Conservation (phyloP, 2,329 filamentous ascomycete species). For the Fusarium verticillioides region DNA sequence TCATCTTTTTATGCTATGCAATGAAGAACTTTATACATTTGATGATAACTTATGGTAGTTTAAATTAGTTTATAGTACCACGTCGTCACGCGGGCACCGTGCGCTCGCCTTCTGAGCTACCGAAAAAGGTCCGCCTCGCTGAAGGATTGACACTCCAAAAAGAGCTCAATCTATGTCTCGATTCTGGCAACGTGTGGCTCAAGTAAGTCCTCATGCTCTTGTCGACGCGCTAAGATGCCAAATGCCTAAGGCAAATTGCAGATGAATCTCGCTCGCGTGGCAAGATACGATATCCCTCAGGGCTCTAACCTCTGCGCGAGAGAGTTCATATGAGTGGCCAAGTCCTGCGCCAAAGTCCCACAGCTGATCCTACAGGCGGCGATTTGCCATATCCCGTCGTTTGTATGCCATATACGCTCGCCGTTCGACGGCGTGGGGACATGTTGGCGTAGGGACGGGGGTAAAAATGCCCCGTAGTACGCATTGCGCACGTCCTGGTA, state of each 20-base stretch:
- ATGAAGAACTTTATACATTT: not conserved
- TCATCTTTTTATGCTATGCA: fast-evolving
- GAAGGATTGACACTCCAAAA: too few species aligned
- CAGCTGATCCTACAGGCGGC: too few species aligned
- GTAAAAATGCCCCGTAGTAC: fast-evolving
- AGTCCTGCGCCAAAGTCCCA: not conserved
- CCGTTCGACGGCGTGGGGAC: not conserved
- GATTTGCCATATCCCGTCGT: not conserved
- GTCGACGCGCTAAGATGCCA: too few species aligned
- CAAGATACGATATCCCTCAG: not conserved
- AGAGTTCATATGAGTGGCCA: not conserved
- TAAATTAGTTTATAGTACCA: not conserved
- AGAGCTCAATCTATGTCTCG: too few species aligned
- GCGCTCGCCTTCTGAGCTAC: fast-evolving
- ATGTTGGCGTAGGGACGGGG: not conserved
- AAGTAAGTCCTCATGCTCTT: too few species aligned
- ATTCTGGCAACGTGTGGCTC: fast-evolving
- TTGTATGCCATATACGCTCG: not conserved
- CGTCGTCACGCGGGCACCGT: fast-evolving
- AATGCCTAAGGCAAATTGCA: too few species aligned
- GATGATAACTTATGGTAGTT: not conserved
- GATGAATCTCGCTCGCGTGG: too few species aligned
- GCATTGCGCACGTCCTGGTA: not conserved
- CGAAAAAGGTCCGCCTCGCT: fast-evolving
- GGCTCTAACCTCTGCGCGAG: not conserved